Conservation (phyloP, 495 filamentous ascomycete genomes). For the Neurospora sp. region DNA sequence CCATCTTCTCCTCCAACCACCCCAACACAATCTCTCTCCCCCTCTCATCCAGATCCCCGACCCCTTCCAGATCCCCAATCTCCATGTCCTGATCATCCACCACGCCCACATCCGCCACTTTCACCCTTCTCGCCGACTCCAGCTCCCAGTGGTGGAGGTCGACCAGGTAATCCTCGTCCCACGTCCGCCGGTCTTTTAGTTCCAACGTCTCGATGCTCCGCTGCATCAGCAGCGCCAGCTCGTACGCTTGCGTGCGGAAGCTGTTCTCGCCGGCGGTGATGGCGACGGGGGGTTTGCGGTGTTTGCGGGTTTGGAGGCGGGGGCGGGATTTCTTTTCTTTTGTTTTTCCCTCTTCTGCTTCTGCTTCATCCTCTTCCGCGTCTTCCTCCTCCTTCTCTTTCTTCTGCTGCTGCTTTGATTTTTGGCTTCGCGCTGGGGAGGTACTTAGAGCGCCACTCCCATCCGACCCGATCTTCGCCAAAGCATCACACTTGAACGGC, state of each 20-base stretch:
- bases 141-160: background rate
- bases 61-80: background rate
- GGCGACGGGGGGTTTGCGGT: background rate
- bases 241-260: conserved; percentile 27
- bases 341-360: background rate
- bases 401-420: background rate
- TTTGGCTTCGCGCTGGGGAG: background rate
- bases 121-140: conserved; percentile 11
- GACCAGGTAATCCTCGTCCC: conserved; percentile 16
- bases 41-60: conserved; percentile 4
- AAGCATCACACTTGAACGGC: background rate
- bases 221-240: conserved; percentile 26
- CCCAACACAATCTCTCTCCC: conserved; percentile 11
- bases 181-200: conserved; percentile 15
- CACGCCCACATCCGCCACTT: background rate
- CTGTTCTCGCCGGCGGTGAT: conserved; percentile 11
- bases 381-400: background rate
- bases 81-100: conserved; percentile 1
- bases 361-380: background rate
- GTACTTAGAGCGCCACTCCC: background rate
- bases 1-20: conserved; percentile 21
- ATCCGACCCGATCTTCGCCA: background rate
- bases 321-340: background rate
- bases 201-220: conserved; percentile 28
- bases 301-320: background rate